These are phyloP conservation scores for Cryptosporidium felis DNA, from an alignment of 169 alveolate genomes.

Conservation along the genomic window DNA sequence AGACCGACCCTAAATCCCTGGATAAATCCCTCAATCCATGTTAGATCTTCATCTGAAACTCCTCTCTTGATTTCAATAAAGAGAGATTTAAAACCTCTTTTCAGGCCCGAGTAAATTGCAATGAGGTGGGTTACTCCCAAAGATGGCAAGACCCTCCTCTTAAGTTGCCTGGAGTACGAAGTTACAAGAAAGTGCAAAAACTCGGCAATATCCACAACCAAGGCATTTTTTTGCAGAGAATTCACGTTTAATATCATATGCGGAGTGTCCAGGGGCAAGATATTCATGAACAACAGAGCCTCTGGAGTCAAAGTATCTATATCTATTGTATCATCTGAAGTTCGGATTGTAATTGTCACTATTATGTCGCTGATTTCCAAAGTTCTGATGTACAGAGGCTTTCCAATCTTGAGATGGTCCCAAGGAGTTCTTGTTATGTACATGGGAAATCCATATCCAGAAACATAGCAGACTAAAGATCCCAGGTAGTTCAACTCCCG, in stretches of 20 bases:
- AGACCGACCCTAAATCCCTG: slow-evolving; percentile 87
- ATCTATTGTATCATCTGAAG: slow-evolving; percentile 84
- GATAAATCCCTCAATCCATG: slow-evolving; percentile 84
- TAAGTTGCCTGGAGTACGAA: slow-evolving; percentile 86
- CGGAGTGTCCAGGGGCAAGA: slow-evolving; percentile 91
- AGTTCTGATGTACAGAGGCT: slow-evolving; percentile 82
- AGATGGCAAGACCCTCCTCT: slow-evolving; percentile 88
- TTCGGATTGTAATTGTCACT: slow-evolving; percentile 85
- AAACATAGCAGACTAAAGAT: slow-evolving; percentile 56
- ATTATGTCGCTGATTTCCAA: slow-evolving; percentile 82
- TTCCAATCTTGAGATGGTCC: slow-evolving; percentile 75
- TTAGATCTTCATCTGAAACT: slow-evolving; percentile 76
- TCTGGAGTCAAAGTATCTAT: slow-evolving; percentile 75
- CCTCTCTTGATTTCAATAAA: slow-evolving; percentile 82
- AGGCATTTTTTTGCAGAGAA: slow-evolving; percentile 78
- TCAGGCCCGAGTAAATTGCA: slow-evolving; percentile 85
- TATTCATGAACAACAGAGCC: slow-evolving; percentile 85
- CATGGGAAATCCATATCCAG: slow-evolving; percentile 65
- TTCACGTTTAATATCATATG: slow-evolving; percentile 86
- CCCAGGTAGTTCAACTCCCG: slow-evolving; percentile 10
- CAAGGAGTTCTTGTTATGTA: slow-evolving; percentile 70
- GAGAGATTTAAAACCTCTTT: slow-evolving; percentile 82
- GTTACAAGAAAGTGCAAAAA: slow-evolving; percentile 81
- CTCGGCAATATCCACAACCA: slow-evolving; percentile 84
- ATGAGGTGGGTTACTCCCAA: slow-evolving; percentile 88